Base-by-base conservation (phyloP, 768 basidiomycete species). In the Psilocybe azurescens region DNA sequence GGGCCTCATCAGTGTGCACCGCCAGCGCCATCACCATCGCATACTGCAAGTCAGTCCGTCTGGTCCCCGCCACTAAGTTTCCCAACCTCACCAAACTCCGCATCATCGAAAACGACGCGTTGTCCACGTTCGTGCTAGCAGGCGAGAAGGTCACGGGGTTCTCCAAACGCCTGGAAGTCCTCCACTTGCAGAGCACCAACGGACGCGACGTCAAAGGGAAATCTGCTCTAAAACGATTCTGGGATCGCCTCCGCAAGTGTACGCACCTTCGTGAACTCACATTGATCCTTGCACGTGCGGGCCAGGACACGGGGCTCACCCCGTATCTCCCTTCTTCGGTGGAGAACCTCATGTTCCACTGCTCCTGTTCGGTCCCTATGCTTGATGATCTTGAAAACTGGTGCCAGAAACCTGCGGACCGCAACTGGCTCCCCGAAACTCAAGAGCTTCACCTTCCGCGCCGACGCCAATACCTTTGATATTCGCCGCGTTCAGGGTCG, bases 91-190 rank as follows among this genome's bases (percentile, higher is more conserved):
- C 57, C n/a, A 63, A 59, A 47, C 47, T 63, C n/a, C 53, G 58
- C 18, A 59, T 63, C 36, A 56, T 59, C 53, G 62, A 63, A 47
- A 63, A 63, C 49, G 58, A 63, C 58, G 62, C 62, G 24, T 32
- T 63, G 24, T 58, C 57, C 3, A 54, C 44, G 52, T 63, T 63
- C 50, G 53, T 56, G 5, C 38, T 38, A 14, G 62, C 62, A 11
- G 58, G 53, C 5, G 46, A 55, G 38, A 55, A 63, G 53, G 41
- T 59, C 29, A 10, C 58, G 1, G 62, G 62, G 11, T 59, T 63
- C 32, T 59, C 58, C 38, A 59, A 59, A 36, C 53, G 62, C 36
- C 46, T 63, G 20, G 58, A 63, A 53, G 57, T 59, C 24, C 58
- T 63, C 5, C 50, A 63, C 20, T 32, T 63, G 38, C 62, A 63